phyloP scores from a whole-genome alignment of 2,329 filamentous ascomycete genomes.

The Kalaharituber pfeilii region DNA sequence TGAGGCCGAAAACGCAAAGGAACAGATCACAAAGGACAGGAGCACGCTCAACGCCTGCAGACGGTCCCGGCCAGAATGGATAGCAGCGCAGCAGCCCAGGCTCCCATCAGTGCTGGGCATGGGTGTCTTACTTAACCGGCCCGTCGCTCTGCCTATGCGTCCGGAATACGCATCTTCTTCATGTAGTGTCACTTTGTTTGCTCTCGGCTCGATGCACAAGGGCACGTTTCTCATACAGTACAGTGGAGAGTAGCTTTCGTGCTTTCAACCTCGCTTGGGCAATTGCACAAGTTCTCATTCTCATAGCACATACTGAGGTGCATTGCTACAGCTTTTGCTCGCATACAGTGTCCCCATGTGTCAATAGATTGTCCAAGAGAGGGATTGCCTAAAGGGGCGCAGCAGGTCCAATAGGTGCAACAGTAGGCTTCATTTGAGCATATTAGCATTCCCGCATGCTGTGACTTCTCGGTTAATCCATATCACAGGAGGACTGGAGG shows the following conservation, averaged over 20 bases:
- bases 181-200: constrained; percentile 58
- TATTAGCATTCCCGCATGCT: not conserved
- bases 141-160: constrained; percentile 14
- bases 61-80: not conserved
- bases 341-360: not conserved
- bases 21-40: not conserved
- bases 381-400: constrained; percentile 12
- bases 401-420: constrained; percentile 15
- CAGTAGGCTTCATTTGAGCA: constrained; percentile 15
- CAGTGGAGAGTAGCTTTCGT: not conserved
- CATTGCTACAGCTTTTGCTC: not conserved
- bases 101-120: constrained; percentile 37
- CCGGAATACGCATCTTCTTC: not conserved
- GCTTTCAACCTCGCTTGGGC: too few species aligned
- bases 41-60: not conserved
- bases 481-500: constrained; percentile 18
- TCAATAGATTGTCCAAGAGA: constrained; percentile 8
- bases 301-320: not conserved
- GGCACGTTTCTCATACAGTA: constrained; percentile 36
- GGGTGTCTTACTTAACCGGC: constrained; percentile 45
- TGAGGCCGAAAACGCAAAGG: not conserved
- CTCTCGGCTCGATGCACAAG: constrained; percentile 59
- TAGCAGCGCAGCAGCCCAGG: not conserved
- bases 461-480: not conserved
- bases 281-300: not conserved